These are phyloP conservation scores for Aureobasidium sp. DNA, from an alignment of 2,329 filamentous ascomycete genomes.

Conservation along the genomic window DNA sequence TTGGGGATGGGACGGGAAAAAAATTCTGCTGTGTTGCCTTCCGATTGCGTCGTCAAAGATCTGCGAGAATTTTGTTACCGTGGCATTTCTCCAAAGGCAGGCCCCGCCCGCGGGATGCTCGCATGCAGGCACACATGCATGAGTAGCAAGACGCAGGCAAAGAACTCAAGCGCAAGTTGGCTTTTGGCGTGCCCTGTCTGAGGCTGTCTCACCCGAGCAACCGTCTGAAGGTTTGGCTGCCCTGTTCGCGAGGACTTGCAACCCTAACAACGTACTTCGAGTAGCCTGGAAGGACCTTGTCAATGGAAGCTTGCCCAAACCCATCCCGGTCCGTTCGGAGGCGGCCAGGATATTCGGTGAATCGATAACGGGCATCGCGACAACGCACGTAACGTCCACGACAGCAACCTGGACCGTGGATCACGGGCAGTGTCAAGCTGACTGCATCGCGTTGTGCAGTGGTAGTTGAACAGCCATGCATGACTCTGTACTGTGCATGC, in stretches of 20 bases:
- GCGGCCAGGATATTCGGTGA: not conserved
- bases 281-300: not conserved
- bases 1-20: not conserved
- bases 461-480: not conserved
- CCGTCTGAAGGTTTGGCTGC: not conserved
- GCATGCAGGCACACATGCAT: constrained; percentile 4
- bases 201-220: constrained; percentile 1
- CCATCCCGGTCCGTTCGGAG: not conserved
- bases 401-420: not conserved
- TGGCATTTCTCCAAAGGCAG: constrained; percentile 3
- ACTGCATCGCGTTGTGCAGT: not conserved
- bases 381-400: not conserved
- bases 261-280: not conserved
- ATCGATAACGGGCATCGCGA: not conserved
- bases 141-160: not conserved
- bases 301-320: not conserved
- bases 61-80: not conserved
- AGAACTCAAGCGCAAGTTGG: not conserved
- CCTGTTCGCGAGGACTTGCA: not conserved
- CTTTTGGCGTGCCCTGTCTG: not conserved
- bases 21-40: constrained; percentile 5
- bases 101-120: not conserved
- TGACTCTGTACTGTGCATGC: not conserved
- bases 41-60: not conserved
- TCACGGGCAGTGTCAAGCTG: not conserved